These are phyloP conservation scores for Ophiostoma ips DNA, from an alignment of 2,329 filamentous ascomycete species.

Conservation along the genomic window DNA sequence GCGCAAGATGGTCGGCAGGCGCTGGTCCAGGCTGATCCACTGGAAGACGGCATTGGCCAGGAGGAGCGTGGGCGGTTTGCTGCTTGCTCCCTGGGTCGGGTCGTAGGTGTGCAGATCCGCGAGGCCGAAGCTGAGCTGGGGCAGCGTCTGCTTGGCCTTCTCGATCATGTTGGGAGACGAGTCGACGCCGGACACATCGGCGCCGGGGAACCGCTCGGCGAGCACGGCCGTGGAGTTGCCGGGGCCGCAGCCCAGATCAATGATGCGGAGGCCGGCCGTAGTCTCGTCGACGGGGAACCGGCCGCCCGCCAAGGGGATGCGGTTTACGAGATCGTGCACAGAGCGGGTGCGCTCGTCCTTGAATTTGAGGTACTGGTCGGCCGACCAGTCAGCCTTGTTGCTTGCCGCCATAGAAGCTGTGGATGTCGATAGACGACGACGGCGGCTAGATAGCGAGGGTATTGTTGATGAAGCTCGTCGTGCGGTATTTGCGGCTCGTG, in stretches of 20 bases:
- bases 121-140: conserved; percentile 29
- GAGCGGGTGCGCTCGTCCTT: conserved; percentile 36
- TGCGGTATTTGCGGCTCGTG: no score
- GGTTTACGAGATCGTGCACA: conserved; percentile 37
- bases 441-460: not conserved
- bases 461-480: not conserved
- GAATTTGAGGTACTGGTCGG: conserved; percentile 43
- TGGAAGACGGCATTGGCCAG: conserved; percentile 47
- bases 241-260: conserved; percentile 47
- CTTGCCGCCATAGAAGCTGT: not conserved
- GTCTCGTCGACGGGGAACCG: conserved; percentile 3
- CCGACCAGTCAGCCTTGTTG: conserved; percentile 34
- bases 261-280: conserved; percentile 26
- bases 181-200: conserved; percentile 37
- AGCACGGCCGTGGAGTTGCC: conserved; percentile 43
- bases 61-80: conserved; percentile 26
- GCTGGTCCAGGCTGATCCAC: conserved; percentile 32
- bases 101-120: conserved; percentile 31
- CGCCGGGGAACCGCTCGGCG: conserved; percentile 30
- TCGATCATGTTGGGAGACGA: conserved; percentile 40
- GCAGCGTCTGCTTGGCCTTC: conserved; percentile 28
- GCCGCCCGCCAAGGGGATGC: conserved; percentile 24
- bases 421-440: not conserved
- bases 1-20: conserved; percentile 29
- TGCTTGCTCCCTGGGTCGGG: conserved; percentile 12